A percentile compares a stretch with the other conserved stretches of the same genome.
These are phyloP conservation scores for Fonsecaea monophora DNA, from an alignment of 2,329 filamentous ascomycete species.

Conservation along the genomic window DNA sequence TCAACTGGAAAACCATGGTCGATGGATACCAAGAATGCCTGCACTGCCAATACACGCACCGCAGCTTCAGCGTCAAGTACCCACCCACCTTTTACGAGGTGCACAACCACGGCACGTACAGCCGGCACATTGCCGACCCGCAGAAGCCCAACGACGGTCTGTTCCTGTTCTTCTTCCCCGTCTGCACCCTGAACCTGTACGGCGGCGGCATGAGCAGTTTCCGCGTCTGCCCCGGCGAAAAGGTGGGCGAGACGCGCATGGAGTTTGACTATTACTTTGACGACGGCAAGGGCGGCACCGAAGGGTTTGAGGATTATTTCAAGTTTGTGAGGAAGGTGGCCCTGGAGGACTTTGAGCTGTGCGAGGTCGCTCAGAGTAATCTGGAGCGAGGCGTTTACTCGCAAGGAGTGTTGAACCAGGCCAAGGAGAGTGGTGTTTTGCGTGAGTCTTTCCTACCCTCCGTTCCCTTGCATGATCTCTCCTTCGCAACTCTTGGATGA, in stretches of 20 bases:
- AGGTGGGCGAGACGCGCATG: slow-evolving; percentile 60
- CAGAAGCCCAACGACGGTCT: slow-evolving; percentile 61
- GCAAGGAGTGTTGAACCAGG: slow-evolving; percentile 63
- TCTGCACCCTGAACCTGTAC: slow-evolving; percentile 64
- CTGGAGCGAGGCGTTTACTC: slow-evolving; percentile 61
- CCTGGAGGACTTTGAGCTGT: slow-evolving; percentile 63
- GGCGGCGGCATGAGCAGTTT: slow-evolving; percentile 65
- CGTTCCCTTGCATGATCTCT: background rate
- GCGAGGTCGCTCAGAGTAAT: slow-evolving; percentile 63
- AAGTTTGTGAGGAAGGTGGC: slow-evolving; percentile 64
- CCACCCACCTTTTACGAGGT: slow-evolving; percentile 63
- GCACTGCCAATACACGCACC: slow-evolving; percentile 66
- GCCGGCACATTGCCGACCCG: slow-evolving; percentile 62
- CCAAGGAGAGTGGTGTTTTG: slow-evolving; percentile 62
- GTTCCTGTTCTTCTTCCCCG: slow-evolving; percentile 66
- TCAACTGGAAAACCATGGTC: slow-evolving; percentile 68
- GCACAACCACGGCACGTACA: slow-evolving; percentile 62
- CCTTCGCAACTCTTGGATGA: background rate
- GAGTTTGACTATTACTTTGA: slow-evolving; percentile 66
- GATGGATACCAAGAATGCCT: slow-evolving; percentile 66
- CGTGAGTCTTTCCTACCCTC: slow-evolving; percentile 46
- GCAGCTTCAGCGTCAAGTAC: slow-evolving; percentile 62
- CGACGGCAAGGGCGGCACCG: slow-evolving; percentile 48
- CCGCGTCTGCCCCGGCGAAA: slow-evolving; percentile 60
- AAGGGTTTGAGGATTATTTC: slow-evolving; percentile 64